Evolutionary conservation across 1,139 yeast species (phyloP), one percentile per base, ranked within the genome.

Genomic region (Scheffersomyces quercinus): DNA sequence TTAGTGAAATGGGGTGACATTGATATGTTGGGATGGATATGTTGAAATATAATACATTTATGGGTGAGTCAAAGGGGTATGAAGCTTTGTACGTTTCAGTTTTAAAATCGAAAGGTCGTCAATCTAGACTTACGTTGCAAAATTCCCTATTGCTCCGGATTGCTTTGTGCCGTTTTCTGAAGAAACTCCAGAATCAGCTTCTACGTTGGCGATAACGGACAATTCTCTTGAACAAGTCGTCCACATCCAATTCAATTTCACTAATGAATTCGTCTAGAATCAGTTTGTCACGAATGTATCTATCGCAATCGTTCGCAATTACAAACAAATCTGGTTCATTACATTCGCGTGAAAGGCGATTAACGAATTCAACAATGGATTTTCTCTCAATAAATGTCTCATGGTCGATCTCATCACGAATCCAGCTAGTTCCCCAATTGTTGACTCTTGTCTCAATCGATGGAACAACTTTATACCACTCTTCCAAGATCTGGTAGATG

Each of bases 201-300:
- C 32, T 16, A 15, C 35, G 35, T 13, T 36, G 38, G 2, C 49
- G 40, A 31, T 44, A 44, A 13, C 51, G 42, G 30, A 48, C 28
- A 29, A 53, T 42, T 32, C 54, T 38, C 39, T 51, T 48, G 38
- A 50, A 47, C 36, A 53, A 46, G 29, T 48, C 45, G 28, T 51
- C 58, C 33, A 41, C 44, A 39, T 52, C 55, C 41, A 52, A 49
- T 45, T 52, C 56, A 14, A 53, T 52, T 39, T 53, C 57, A 20
- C 52, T 52, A 29, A 51, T 50, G 37, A 53, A 53, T 41, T 52
- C 56, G 24, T 53, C 57, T 46, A 53, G 48, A 26, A 48, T 49
- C 48, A 50, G 53, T 42, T 51, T 42, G 35, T 50, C 55, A n/a
- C 51, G 38, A 12, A 53, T 52, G 26, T 53, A 53, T 30, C 49